Evolutionary conservation across 306 rosid species (phyloP).

Genomic region (Glycine tomentella): DNA sequence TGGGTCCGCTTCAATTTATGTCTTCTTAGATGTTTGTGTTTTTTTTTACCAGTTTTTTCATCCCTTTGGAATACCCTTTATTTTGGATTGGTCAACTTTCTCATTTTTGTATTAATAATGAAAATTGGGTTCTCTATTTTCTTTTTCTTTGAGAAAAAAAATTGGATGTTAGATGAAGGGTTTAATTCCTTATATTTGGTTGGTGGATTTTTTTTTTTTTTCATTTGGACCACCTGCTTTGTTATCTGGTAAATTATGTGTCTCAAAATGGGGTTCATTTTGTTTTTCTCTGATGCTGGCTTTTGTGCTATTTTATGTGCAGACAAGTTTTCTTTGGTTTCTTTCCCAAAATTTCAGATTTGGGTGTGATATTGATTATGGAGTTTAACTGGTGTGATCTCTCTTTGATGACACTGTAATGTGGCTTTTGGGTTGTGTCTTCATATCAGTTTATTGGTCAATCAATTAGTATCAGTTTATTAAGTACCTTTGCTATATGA

Average conservation of each 20-base stretch:
- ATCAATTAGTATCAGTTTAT: conserved; percentile 18
- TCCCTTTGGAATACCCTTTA: neutral
- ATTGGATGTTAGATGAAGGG: conserved; percentile 33
- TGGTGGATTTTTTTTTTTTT: neutral
- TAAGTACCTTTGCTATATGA: neutral
- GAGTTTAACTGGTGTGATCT: conserved; percentile 29
- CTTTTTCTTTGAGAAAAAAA: neutral
- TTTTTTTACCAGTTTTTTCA: neutral
- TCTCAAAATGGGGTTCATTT: conserved; percentile 7
- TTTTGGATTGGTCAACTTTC: conserved; percentile 47
- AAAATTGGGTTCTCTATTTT: conserved; percentile 13
- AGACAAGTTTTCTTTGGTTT: neutral
- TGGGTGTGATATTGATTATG: conserved; percentile 30
- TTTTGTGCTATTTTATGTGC: conserved; percentile 21
- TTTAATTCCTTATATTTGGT: neutral
- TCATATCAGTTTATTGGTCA: conserved; percentile 17
- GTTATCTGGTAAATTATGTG: neutral
- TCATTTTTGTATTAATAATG: conserved; percentile 13
- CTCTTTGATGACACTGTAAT: conserved; percentile 15
- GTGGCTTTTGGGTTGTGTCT: neutral
- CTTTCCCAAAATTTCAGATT: conserved; percentile 29
- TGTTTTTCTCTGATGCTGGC: neutral
- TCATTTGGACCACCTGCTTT: conserved; percentile 1
- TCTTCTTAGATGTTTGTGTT: neutral
- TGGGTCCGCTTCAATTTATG: conserved; percentile 33